phyloP scores from a whole-genome alignment of 768 basidiomycete species.

The Rhodotorula toruloides region DNA sequence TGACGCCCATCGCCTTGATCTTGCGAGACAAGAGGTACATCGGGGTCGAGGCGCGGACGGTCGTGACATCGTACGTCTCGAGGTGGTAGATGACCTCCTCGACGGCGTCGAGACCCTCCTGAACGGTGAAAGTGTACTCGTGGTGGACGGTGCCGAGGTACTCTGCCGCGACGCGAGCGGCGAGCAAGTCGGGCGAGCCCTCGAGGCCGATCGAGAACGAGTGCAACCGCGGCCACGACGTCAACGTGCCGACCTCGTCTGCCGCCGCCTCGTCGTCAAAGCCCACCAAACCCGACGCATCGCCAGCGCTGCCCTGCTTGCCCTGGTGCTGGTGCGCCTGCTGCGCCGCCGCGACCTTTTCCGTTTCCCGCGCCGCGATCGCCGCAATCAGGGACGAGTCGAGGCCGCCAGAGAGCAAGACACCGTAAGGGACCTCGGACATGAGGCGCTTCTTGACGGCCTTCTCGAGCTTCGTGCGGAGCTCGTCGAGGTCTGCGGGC shows the following conservation, averaged over 20 bases:
- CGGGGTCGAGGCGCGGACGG: conserved; percentile 92
- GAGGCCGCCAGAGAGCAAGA: conserved; percentile 87
- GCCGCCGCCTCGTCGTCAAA: conserved; percentile 24
- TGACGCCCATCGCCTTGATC: conserved; percentile 99
- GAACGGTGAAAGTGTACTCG: conserved; percentile 95
- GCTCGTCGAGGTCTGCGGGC: conserved; percentile 59
- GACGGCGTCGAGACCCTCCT: conserved; percentile 94
- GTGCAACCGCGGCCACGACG: conserved; percentile 90
- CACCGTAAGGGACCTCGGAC: conserved; percentile 98
- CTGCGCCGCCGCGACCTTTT: conserved; percentile 77
- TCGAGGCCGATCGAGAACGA: conserved; percentile 96
- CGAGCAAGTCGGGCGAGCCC: conserved; percentile 88
- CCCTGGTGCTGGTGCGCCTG: conserved; percentile 56
- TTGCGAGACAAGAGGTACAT: conserved; percentile 98
- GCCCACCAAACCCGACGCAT: conserved; percentile 49
- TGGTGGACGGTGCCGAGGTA: conserved; percentile 93
- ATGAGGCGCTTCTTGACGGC: conserved; percentile 92
- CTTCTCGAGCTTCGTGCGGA: conserved; percentile 78
- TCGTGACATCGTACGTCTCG: conserved; percentile 98
- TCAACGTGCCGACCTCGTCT: conserved; percentile 55
- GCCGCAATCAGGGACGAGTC: conserved; percentile 94
- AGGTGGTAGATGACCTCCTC: conserved; percentile 97
- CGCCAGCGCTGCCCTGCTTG: conserved; percentile 12
- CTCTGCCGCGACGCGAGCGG: conserved; percentile 86
- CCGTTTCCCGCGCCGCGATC: conserved; percentile 90